Conservation (phyloP, 176 grass and related monocot species). For the Elymus sibiricus region DNA sequence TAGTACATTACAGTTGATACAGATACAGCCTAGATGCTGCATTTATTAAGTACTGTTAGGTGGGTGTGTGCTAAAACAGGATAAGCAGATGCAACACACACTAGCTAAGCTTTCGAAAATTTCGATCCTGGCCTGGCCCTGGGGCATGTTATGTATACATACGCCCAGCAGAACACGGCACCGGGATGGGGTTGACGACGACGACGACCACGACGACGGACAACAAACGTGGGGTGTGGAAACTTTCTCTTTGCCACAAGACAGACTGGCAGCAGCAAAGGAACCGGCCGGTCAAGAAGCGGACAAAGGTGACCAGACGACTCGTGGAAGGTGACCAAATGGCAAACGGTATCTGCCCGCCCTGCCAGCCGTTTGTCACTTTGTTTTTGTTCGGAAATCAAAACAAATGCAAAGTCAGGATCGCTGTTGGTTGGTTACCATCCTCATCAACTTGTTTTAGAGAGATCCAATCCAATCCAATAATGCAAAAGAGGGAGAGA, state of each 20-base stretch:
- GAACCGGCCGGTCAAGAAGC: constrained; percentile 16
- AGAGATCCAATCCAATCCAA: constrained; percentile 10
- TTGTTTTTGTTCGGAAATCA: background rate
- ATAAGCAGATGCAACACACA: background rate
- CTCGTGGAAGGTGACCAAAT: constrained; percentile 3
- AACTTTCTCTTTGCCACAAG: background rate
- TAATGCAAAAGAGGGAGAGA: constrained; percentile 22
- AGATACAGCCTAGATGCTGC: background rate
- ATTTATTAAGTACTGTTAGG: background rate
- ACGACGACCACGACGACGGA: constrained; percentile 4
- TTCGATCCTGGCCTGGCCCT: no score
- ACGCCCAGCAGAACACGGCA: constrained; percentile 10
- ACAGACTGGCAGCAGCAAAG: constrained; percentile 27
- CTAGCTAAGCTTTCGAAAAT: no score
- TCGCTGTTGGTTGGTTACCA: background rate
- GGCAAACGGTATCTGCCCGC: background rate
- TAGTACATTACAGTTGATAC: background rate
- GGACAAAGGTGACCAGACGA: constrained; percentile 9
- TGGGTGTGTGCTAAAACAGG: no score
- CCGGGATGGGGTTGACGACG: background rate
- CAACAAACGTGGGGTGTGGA: constrained; percentile 17
- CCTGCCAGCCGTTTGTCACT: constrained; percentile 17
- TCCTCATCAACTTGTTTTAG: background rate
- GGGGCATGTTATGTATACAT: background rate
- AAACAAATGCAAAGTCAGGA: constrained; percentile 23